These are phyloP conservation scores for Phytopythium aichiense DNA, from an alignment of 352 stramenopile genomes.

Conservation along the genomic window DNA sequence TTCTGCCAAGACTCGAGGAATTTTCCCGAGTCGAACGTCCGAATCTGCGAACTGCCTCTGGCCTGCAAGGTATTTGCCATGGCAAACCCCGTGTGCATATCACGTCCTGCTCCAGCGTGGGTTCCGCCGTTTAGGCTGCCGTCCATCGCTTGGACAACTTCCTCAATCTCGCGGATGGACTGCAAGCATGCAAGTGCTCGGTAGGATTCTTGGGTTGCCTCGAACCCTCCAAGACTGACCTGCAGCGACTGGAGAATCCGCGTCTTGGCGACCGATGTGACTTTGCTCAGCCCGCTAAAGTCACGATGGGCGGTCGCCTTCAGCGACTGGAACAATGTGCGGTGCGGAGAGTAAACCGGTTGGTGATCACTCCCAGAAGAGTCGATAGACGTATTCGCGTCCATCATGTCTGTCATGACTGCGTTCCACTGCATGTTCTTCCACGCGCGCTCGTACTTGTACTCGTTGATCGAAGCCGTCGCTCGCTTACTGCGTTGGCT, in stretches of 20 bases:
- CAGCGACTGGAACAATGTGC: conserved; percentile 46
- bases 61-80: background rate
- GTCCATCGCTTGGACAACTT: conserved; percentile 21
- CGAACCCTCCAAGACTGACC: conserved; percentile 60
- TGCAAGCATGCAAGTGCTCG: conserved; percentile 50
- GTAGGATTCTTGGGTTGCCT: conserved; percentile 62
- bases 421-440: conserved; percentile 73
- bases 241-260: conserved; percentile 49
- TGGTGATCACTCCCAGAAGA: background rate
- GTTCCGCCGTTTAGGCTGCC: background rate
- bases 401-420: conserved; percentile 21
- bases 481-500: conserved; percentile 2
- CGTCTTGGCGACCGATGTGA: conserved; percentile 38
- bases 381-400: conserved; percentile 5
- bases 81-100: conserved; percentile 11
- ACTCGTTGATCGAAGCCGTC: conserved; percentile 22
- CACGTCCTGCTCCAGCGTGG: background rate
- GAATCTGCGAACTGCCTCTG: background rate
- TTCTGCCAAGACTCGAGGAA: conserved; percentile 45
- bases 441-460: conserved; percentile 80
- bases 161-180: conserved; percentile 60
- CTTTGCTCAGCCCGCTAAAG: conserved; percentile 25
- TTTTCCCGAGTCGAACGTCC: background rate
- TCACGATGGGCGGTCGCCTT: conserved; percentile 57
- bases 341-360: conserved; percentile 43